A percentile compares a stretch with the other conserved stretches of the same genome.
Evolutionary conservation across 169 alveolate species (phyloP).

Genomic region (Cryptosporidium parvum): DNA sequence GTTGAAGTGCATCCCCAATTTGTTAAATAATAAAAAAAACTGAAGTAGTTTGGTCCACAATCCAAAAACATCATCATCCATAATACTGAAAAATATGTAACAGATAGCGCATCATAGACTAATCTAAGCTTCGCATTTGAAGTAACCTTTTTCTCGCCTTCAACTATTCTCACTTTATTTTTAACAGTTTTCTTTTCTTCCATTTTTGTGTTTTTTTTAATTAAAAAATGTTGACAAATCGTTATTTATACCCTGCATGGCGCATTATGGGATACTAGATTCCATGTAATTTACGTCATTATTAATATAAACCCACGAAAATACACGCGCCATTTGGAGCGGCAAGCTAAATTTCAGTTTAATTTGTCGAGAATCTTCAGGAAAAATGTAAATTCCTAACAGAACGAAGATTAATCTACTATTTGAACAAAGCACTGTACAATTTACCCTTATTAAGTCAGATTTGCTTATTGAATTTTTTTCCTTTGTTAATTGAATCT

Average conservation of each 20-base stretch:
- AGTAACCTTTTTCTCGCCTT: neutral
- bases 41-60: constrained; percentile 73
- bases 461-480: neutral
- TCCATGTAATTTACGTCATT: constrained; percentile 23
- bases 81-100: constrained; percentile 9
- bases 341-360: neutral
- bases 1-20: constrained; percentile 74
- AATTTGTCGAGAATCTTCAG: neutral
- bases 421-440: neutral
- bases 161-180: constrained; percentile 14
- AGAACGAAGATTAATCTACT: neutral
- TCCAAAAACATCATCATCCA: constrained; percentile 70
- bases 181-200: neutral
- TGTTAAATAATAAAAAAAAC: constrained; percentile 63
- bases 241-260: neutral
- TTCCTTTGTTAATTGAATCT: neutral
- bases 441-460: constrained; percentile 1
- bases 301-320: neutral
- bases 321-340: neutral
- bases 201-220: neutral
- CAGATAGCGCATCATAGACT: constrained; percentile 25
- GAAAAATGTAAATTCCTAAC: neutral
- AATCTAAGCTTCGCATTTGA: constrained; percentile 48
- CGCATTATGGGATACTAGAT: constrained; percentile 30
- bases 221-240: constrained; percentile 6